Evolutionary conservation across 305 asterid species (phyloP).

Genomic region (Plantago coronopus): DNA sequence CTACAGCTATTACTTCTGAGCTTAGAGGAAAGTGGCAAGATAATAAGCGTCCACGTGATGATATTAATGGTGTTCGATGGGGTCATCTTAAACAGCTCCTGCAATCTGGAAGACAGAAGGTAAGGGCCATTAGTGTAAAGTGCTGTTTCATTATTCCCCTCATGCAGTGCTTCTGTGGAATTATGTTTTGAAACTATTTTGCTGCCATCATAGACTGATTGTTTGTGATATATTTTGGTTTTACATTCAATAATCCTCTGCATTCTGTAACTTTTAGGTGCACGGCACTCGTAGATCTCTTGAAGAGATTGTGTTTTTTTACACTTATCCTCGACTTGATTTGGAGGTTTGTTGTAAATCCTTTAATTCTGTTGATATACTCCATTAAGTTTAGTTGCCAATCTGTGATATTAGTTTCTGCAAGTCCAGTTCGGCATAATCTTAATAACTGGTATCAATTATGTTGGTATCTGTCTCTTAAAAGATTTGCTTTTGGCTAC

Average conservation of each 20-base stretch:
- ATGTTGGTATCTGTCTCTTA: slow-evolving; percentile 13
- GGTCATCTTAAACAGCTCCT: slow-evolving; percentile 54
- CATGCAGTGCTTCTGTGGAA: too few relatives aligned
- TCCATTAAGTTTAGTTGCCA: slow-evolving; percentile 3
- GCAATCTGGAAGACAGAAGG: slow-evolving; percentile 79
- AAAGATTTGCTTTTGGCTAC: slow-evolving; percentile 20
- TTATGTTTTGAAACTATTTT: too few relatives aligned
- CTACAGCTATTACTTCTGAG: slow-evolving; percentile 76
- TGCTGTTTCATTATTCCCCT: too few relatives aligned
- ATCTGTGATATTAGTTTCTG: slow-evolving; percentile 9
- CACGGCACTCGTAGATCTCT: slow-evolving; percentile 69
- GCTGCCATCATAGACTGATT: not conserved
- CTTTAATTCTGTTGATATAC: slow-evolving; percentile 14
- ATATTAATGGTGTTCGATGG: slow-evolving; percentile 70
- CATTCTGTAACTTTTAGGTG: slow-evolving; percentile 33
- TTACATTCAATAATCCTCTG: slow-evolving; percentile 14
- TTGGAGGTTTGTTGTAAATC: slow-evolving; percentile 55
- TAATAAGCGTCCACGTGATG: slow-evolving; percentile 58
- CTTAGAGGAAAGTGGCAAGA: slow-evolving; percentile 44
- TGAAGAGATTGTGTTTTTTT: slow-evolving; percentile 79
- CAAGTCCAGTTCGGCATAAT: not conserved
- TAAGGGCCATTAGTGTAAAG: slow-evolving; percentile 14
- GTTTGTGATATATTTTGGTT: slow-evolving; percentile 7
- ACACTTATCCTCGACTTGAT: slow-evolving; percentile 91
- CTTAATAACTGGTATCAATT: not conserved